phyloP scores from a whole-genome alignment of 352 stramenopile genomes.

The Phytopythium cucurbitacearum region DNA sequence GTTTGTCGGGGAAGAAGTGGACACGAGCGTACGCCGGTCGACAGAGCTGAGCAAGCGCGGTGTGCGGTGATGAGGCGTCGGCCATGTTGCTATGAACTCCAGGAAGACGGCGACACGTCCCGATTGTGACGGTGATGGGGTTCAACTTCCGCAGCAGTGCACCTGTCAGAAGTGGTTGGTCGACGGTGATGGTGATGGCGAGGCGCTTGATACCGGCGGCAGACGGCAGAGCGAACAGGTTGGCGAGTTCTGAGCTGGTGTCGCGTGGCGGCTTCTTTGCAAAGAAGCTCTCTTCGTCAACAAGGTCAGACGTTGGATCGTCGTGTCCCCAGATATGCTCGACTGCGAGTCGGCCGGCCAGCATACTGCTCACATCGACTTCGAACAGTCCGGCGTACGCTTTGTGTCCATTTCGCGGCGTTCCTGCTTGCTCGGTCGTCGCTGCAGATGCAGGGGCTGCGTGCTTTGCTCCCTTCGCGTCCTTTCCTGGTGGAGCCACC shows the following conservation, averaged over 20 bases:
- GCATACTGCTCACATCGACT: constrained; percentile 51
- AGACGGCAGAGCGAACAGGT: constrained; percentile 21
- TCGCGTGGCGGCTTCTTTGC: constrained; percentile 2
- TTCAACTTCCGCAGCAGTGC: constrained; percentile 49
- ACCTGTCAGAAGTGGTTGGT: constrained; percentile 40
- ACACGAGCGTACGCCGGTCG: constrained; percentile 53
- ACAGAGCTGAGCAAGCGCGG: constrained; percentile 35
- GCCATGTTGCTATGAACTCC: constrained; percentile 22
- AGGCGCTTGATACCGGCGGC: constrained; percentile 38
- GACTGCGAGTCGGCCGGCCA: constrained; percentile 27
- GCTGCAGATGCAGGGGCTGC: constrained; percentile 6
- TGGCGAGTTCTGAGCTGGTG: constrained; percentile 6
- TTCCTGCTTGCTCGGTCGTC: constrained; percentile 4
- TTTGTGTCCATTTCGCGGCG: constrained; percentile 11
- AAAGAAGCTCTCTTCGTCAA: constrained; percentile 6
- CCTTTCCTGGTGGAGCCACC: constrained; percentile 17
- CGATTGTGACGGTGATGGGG: constrained; percentile 57
- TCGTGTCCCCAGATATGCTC: constrained; percentile 38
- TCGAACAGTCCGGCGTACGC: constrained; percentile 54
- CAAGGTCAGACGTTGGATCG: not conserved
- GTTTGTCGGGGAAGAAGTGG: constrained; percentile 40
- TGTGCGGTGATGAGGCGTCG: constrained; percentile 28
- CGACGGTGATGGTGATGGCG: constrained; percentile 39
- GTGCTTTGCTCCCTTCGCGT: constrained; percentile 18
- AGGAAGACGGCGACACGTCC: constrained; percentile 38